These are phyloP conservation scores for Triticum monococcum DNA, from an alignment of 176 grass and related monocot genomes.

Conservation along the genomic window DNA sequence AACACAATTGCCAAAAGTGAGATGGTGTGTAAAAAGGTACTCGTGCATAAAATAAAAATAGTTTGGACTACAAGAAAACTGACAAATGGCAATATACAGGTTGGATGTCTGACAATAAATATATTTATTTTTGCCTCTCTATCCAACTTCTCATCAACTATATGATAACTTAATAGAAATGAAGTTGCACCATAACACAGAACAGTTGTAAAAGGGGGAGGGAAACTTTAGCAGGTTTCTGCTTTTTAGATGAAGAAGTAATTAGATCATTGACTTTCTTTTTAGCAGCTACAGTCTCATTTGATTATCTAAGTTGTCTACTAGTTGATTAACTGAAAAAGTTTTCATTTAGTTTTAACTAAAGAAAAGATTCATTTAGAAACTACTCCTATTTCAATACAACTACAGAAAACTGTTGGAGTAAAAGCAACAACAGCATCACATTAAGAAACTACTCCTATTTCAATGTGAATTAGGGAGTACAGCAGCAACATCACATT, in stretches of 20 bases:
- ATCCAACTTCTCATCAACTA: not conserved
- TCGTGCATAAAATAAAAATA: not conserved
- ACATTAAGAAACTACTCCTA: too few species aligned
- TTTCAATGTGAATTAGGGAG: too few species aligned
- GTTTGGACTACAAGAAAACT: not conserved
- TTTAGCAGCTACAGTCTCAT: too few species aligned
- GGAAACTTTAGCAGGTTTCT: slow-evolving; percentile 52
- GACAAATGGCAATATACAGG: not conserved
- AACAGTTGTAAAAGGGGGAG: not conserved
- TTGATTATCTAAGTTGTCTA: too few species aligned
- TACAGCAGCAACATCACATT: too few species aligned
- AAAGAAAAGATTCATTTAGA: too few species aligned
- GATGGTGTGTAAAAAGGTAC: not conserved
- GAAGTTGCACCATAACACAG: not conserved
- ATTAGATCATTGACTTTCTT: slow-evolving; percentile 90
- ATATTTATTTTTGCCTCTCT: not conserved
- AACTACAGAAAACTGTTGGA: too few species aligned
- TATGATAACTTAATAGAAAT: not conserved
- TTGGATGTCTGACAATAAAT: not conserved
- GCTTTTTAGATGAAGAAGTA: slow-evolving; percentile 77
- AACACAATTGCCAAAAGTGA: not conserved
- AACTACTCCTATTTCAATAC: too few species aligned
- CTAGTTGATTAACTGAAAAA: too few species aligned
- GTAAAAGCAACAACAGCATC: too few species aligned
- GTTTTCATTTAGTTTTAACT: too few species aligned